Evolutionary conservation across 768 basidiomycete genomes (phyloP).

Genomic region (Trametopsis cervina): DNA sequence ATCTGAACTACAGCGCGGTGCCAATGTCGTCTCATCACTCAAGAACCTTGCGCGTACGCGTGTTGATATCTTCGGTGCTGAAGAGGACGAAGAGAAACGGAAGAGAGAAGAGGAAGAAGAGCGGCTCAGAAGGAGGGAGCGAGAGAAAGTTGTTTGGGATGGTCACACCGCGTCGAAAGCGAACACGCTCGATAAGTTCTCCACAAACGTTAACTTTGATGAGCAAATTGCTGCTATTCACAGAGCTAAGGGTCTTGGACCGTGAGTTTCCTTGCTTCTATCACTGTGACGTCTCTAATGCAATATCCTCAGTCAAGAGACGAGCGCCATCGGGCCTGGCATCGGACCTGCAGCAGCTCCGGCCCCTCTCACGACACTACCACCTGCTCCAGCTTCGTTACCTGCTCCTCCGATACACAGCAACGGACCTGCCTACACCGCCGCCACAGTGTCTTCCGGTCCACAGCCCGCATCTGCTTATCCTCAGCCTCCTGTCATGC

Average conservation of each 20-base stretch:
- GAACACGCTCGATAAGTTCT: conserved; percentile 88
- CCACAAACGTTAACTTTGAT: conserved; percentile 89
- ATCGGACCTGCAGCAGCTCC: conserved; percentile 79
- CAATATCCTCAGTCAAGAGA: conserved; percentile 62
- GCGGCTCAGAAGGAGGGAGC: conserved; percentile 71
- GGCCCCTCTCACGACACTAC: conserved; percentile 52
- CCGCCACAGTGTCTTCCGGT: conserved; percentile 85
- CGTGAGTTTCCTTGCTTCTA: conserved; percentile 37
- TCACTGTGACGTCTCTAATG: conserved; percentile 3
- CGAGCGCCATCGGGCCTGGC: conserved; percentile 77
- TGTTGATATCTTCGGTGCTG: conserved; percentile 95
- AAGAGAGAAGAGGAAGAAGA: conserved; percentile 86
- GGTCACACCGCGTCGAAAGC: conserved; percentile 95
- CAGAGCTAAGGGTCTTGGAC: conserved; percentile 83
- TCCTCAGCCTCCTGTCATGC: conserved; percentile 65
- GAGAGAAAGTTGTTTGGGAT: conserved; percentile 97
- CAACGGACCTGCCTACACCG: conserved; percentile 55
- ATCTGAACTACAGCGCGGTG: conserved; percentile 81
- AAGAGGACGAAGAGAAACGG: conserved; percentile 85
- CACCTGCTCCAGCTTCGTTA: conserved; percentile 64
- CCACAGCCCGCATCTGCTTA: conserved; percentile 84
- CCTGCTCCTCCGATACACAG: conserved; percentile 59
- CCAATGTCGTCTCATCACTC: conserved; percentile 91
- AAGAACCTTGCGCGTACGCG: conserved; percentile 91
- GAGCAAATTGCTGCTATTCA: conserved; percentile 98